Conservation (phyloP, 768 basidiomycete species). For the Auriscalpium orientale region DNA sequence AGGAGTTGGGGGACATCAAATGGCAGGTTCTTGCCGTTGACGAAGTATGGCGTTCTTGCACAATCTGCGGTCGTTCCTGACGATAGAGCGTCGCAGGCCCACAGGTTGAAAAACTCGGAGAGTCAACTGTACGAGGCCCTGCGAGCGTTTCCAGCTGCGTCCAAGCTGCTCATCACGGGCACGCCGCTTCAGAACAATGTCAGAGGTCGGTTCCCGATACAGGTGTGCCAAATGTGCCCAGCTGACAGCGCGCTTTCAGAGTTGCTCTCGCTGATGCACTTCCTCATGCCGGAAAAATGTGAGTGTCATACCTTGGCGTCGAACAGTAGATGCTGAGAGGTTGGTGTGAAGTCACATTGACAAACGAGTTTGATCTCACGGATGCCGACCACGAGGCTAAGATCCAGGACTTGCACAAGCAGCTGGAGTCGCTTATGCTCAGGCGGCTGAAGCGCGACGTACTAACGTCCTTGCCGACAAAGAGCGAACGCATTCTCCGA, state of each 20-base stretch:
- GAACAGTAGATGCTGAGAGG: constrained; percentile 2
- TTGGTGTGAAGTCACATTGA: constrained; percentile 64
- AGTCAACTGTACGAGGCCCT: constrained; percentile 95
- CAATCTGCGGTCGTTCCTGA: not conserved
- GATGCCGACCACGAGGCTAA: constrained; percentile 90
- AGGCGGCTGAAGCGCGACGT: constrained; percentile 94
- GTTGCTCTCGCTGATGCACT: constrained; percentile 95
- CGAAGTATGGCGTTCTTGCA: constrained; percentile 49
- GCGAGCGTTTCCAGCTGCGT: constrained; percentile 79
- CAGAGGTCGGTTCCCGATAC: constrained; percentile 54
- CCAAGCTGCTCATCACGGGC: constrained; percentile 94
- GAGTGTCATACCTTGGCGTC: constrained; percentile 20
- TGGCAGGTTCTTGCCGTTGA: constrained; percentile 97
- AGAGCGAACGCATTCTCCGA: constrained; percentile 94
- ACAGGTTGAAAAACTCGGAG: constrained; percentile 96
- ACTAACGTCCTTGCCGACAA: constrained; percentile 90
- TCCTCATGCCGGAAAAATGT: constrained; percentile 99
- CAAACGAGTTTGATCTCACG: constrained; percentile 91
- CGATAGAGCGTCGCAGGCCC: constrained; percentile 48
- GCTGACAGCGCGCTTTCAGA: constrained; percentile 39
- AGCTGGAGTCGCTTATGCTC: constrained; percentile 91
- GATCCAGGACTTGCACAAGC: constrained; percentile 92
- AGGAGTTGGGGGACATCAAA: constrained; percentile 86
- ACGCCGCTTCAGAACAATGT: constrained; percentile 99
- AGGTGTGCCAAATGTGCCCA: not conserved